These are phyloP conservation scores for Candida oleophila DNA, from an alignment of 805 yeast species.

Conservation along the genomic window DNA sequence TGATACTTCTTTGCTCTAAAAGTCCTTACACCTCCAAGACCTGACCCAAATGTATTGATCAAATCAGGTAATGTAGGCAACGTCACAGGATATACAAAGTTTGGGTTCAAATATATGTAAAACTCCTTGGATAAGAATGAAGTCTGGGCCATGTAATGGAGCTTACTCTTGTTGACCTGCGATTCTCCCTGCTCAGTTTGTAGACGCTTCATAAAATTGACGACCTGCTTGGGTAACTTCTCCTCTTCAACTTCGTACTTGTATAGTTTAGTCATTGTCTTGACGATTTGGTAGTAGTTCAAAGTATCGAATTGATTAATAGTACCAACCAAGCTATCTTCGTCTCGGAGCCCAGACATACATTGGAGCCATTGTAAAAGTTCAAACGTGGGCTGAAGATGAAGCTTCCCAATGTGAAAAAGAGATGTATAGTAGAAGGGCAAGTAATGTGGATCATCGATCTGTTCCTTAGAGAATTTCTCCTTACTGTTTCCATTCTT, in stretches of 20 bases:
- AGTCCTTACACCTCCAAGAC: slow-evolving; percentile 59
- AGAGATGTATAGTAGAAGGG: slow-evolving; percentile 64
- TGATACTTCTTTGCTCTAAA: slow-evolving; percentile 57
- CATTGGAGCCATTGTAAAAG: slow-evolving; percentile 90
- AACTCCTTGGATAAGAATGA: slow-evolving; percentile 39
- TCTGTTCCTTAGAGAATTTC: slow-evolving; percentile 10
- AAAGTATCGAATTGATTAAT: slow-evolving; percentile 53
- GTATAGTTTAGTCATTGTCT: slow-evolving; percentile 66
- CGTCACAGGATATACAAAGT: slow-evolving; percentile 52
- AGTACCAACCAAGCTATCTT: slow-evolving; percentile 59
- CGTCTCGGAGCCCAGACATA: slow-evolving; percentile 66
- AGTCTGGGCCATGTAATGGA: slow-evolving; percentile 41
- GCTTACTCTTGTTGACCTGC: slow-evolving; percentile 24
- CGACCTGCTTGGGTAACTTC: slow-evolving; percentile 48
- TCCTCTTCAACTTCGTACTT: slow-evolving; percentile 81
- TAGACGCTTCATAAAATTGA: slow-evolving; percentile 29
- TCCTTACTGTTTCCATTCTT: slow-evolving; percentile 15
- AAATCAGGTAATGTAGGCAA: slow-evolving; percentile 76
- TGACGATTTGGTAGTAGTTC: slow-evolving; percentile 68
- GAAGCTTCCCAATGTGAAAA: slow-evolving; percentile 61
- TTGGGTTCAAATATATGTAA: slow-evolving; percentile 52
- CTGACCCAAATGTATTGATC: slow-evolving; percentile 74
- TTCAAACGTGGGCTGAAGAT: slow-evolving; percentile 72
- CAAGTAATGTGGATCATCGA: slow-evolving; percentile 45
- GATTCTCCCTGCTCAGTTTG: slow-evolving; percentile 37